Evolutionary conservation across 2,329 filamentous ascomycete species (phyloP).

Genomic region (Penicillium sp.): DNA sequence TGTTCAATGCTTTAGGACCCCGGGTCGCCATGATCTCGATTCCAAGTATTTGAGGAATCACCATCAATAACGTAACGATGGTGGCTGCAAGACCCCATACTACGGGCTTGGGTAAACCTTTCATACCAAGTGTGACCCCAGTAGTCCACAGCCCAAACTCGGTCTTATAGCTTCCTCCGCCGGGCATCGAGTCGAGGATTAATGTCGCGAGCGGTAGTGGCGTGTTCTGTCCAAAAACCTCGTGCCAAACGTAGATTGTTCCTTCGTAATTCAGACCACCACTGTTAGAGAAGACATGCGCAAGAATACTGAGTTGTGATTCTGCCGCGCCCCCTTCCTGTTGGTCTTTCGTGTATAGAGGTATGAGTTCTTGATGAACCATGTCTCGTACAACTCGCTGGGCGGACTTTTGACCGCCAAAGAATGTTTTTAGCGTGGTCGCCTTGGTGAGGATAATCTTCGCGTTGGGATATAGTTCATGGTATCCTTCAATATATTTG

Average conservation of each 20-base stretch:
- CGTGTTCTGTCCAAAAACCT: neutral
- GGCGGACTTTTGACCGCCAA: conserved; percentile 5
- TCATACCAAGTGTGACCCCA: conserved; percentile 4
- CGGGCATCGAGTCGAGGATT: conserved; percentile 5
- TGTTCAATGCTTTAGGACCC: conserved; percentile 3
- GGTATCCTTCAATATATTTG: conserved; percentile 9
- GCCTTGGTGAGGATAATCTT: conserved; percentile 9
- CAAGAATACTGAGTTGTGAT: conserved; percentile 1
- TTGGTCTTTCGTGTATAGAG: neutral
- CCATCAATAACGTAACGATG: conserved; percentile 4
- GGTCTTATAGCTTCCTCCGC: conserved; percentile 3
- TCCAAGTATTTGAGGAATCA: conserved; percentile 4
- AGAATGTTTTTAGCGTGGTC: conserved; percentile 5
- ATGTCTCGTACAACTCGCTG: conserved; percentile 1
- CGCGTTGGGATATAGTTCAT: conserved; percentile 1
- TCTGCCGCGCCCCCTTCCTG: neutral
- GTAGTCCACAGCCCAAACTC: conserved; percentile 5
- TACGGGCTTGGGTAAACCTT: neutral
- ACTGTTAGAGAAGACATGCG: conserved; percentile 7
- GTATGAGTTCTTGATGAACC: conserved; percentile 4
- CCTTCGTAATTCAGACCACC: conserved; percentile 1
- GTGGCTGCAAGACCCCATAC: conserved; percentile 1
- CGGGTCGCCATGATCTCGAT: conserved; percentile 4
- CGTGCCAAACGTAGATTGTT: conserved; percentile 2
- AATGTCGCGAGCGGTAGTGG: neutral